Conservation (phyloP, 441 rosid genomes). For the Mallotus japonicus region DNA sequence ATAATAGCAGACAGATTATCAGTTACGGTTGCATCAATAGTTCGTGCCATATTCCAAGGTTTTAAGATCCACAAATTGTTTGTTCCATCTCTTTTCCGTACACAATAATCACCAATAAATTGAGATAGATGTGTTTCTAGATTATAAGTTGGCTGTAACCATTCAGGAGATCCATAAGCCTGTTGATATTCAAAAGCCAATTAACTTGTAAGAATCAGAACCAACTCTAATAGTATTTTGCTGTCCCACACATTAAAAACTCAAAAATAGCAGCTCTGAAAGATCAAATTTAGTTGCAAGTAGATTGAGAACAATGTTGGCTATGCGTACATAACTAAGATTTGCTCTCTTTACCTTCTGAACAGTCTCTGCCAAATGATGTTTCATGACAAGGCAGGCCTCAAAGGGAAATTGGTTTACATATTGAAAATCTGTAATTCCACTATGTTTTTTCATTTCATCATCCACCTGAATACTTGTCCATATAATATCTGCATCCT, state of each 20-base stretch:
- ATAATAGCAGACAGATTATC: conserved; percentile 72
- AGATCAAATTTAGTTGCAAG: background rate
- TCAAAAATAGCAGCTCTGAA: background rate
- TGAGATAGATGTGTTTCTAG: conserved; percentile 73
- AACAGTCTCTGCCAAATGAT: conserved; percentile 91
- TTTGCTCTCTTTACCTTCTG: conserved; percentile 52
- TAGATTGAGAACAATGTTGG: background rate
- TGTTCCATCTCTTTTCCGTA: conserved; percentile 55
- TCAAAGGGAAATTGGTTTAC: conserved; percentile 90
- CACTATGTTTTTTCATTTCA: conserved; percentile 62
- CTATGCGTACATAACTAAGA: conserved; percentile 6
- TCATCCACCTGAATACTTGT: conserved; percentile 83
- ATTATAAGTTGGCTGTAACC: conserved; percentile 92
- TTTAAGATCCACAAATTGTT: conserved; percentile 89
- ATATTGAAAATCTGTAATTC: conserved; percentile 72
- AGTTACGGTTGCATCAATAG: conserved; percentile 85
- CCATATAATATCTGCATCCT: conserved; percentile 91
- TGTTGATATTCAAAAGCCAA: conserved; percentile 33
- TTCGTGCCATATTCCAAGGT: conserved; percentile 99
- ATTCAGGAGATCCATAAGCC: conserved; percentile 80
- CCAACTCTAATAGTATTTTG: background rate
- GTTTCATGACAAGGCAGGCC: conserved; percentile 96
- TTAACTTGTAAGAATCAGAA: background rate
- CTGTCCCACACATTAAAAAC: background rate
- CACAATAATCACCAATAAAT: conserved; percentile 73